A percentile compares a stretch with the other conserved stretches of the same genome.
Conservation (phyloP, 148 eudicot species). For the Spergularia bocconei region DNA sequence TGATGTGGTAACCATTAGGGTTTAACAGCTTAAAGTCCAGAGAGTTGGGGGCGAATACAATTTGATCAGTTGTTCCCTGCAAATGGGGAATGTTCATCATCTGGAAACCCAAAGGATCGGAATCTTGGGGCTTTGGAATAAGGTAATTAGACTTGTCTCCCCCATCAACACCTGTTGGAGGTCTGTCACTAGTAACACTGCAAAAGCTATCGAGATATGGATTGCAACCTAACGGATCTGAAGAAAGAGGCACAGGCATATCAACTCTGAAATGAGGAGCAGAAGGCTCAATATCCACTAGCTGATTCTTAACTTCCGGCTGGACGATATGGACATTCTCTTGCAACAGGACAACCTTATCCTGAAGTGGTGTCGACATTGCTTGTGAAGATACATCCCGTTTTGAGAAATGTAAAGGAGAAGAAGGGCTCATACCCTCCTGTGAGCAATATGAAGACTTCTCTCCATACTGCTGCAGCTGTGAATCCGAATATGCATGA, state of each 20-base stretch:
- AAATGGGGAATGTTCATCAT: constrained; percentile 26
- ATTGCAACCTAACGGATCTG: constrained; percentile 26
- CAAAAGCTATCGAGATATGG: constrained; percentile 27
- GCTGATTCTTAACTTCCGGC: constrained; percentile 38
- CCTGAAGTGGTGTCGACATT: constrained; percentile 32
- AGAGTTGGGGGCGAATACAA: constrained; percentile 19
- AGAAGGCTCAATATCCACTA: constrained; percentile 36
- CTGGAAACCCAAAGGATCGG: constrained; percentile 29
- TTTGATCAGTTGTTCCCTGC: constrained; percentile 30
- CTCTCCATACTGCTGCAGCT: constrained; percentile 55
- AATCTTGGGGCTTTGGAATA: constrained; percentile 23
- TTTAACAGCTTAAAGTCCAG: constrained; percentile 24
- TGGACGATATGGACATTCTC: constrained; percentile 29
- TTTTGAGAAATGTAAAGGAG: constrained; percentile 38
- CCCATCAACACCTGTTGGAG: constrained; percentile 26
- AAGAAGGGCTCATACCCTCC: constrained; percentile 47
- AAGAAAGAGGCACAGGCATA: constrained; percentile 28
- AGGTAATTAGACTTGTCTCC: constrained; percentile 13
- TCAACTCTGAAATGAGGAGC: constrained; percentile 30
- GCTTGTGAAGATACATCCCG: constrained; percentile 31
- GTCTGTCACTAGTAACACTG: constrained; percentile 27
- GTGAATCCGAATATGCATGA: constrained; percentile 83
- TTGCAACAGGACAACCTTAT: constrained; percentile 32
- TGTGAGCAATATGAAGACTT: constrained; percentile 49
- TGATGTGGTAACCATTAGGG: constrained; percentile 26